Evolutionary conservation across 192 early-diverging fungal genomes (phyloP).

Genomic region (Chytriomyces sp.): DNA sequence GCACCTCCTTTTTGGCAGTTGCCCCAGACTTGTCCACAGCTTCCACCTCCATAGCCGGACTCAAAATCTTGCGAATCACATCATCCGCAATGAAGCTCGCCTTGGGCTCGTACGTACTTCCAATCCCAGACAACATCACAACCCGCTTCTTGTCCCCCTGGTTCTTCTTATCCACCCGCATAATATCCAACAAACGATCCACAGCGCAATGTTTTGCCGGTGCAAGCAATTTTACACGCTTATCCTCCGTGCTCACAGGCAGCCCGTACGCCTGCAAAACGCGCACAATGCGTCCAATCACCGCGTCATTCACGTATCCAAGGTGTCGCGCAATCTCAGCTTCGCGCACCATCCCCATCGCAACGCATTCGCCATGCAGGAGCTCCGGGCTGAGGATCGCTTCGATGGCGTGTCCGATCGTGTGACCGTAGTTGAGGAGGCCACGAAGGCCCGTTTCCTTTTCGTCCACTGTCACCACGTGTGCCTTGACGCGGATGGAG

Average conservation of each 20-base stretch:
- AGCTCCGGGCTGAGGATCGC: conserved; percentile 84
- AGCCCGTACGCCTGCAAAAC: conserved; percentile 87
- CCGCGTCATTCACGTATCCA: conserved; percentile 82
- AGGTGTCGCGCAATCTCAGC: conserved; percentile 89
- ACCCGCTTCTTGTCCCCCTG: conserved; percentile 88
- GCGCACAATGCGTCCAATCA: conserved; percentile 80
- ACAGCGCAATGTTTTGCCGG: conserved; percentile 64
- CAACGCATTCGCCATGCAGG: conserved; percentile 96
- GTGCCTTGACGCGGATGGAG: conserved; percentile 88
- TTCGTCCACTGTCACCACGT: conserved; percentile 95
- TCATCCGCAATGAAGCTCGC: conserved; percentile 84
- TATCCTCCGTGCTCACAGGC: conserved; percentile 83
- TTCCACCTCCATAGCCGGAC: conserved; percentile 68
- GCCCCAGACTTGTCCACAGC: not conserved
- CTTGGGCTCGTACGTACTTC: conserved; percentile 78
- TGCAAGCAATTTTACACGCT: conserved; percentile 65
- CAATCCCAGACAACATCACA: conserved; percentile 83
- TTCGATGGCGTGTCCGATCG: conserved; percentile 96
- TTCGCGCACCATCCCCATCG: conserved; percentile 93
- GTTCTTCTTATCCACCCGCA: conserved; percentile 97
- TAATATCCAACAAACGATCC: conserved; percentile 84
- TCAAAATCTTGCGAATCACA: conserved; percentile 81
- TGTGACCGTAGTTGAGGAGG: conserved; percentile 96
- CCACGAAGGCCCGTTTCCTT: conserved; percentile 92
- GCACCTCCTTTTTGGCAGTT: conserved; percentile 44